Percentiles rank a stretch among this genome's conserved stretches.
Evolutionary conservation across 1,139 yeast species (phyloP).

Genomic region (Zygosaccharomyces sapae): DNA sequence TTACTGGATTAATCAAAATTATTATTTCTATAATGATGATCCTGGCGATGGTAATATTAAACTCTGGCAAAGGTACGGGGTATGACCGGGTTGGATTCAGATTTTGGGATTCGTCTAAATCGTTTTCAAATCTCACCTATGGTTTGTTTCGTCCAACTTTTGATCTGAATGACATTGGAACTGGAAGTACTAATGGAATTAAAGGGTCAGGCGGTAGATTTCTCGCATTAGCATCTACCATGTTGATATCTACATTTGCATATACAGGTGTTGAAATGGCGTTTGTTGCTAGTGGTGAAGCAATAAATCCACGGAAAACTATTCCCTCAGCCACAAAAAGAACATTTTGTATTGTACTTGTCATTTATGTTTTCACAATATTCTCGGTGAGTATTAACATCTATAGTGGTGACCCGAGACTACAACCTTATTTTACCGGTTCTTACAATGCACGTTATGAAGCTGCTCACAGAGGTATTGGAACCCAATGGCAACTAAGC

Average conservation of each 20-base stretch:
- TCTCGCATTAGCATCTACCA: slow-evolving; percentile 57
- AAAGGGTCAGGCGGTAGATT: slow-evolving; percentile 63
- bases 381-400: slow-evolving; percentile 67
- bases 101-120: slow-evolving; percentile 58
- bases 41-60: slow-evolving; percentile 58
- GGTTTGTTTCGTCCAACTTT: slow-evolving; percentile 72
- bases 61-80: slow-evolving; percentile 42
- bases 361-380: slow-evolving; percentile 63
- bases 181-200: slow-evolving; percentile 42
- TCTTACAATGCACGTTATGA: slow-evolving; percentile 13
- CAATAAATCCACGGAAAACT: slow-evolving; percentile 70
- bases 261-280: slow-evolving; percentile 80
- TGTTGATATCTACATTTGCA: slow-evolving; percentile 63
- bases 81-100: slow-evolving; percentile 51
- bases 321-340: slow-evolving; percentile 72
- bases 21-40: slow-evolving; percentile 51
- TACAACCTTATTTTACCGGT: slow-evolving; percentile 36
- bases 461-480: slow-evolving; percentile 18
- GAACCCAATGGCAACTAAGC: slow-evolving; percentile 28
- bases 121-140: slow-evolving; percentile 51
- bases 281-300: slow-evolving; percentile 84
- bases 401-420: slow-evolving; percentile 70
- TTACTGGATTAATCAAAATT: slow-evolving; percentile 57
- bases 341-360: slow-evolving; percentile 63
- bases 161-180: slow-evolving; percentile 54